Base-by-base conservation (phyloP, 108 stramenopile genomes). In the Schizochytrium sp. region DNA sequence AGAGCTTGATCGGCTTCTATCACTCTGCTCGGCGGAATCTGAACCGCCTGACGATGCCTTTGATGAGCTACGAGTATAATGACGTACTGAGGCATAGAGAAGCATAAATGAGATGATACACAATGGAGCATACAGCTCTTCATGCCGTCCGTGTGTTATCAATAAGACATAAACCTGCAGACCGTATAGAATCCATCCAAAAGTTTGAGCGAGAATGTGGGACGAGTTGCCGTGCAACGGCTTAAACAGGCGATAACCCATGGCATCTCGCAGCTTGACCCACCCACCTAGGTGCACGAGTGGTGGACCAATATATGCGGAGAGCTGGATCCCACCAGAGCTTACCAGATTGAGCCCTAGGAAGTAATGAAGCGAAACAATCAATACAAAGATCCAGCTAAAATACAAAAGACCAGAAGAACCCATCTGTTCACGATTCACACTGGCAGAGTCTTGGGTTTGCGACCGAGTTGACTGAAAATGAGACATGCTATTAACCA, bases 191-290 rank as follows among this genome's bases (percentile, higher is more conserved):
- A 55, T 56, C 76, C 76, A 83, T 2, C 76, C 76, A 50, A 83
- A 83, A 5, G 76, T 40, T 40, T 83, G 76, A n/a, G 76, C 76
- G 5, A 83, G 76, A 28, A 83, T 83, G 40, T 55, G 53, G n/a
- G 76, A 83, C 15, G 53, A 15, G 17, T n/a, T 12, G 17, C 76
- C 76, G 38, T 83, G 10, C 76, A 83, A 5, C 2, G 76, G 76
- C 12, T 40, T 10, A 42, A 83, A 83, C 13, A 83, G 53, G 15
- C 53, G 47, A 28, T 55, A 83, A 0, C 76, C 76, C 76, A 17
- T 40, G 45, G 50, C 5, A 10, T 40, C 15, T 0, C 12, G 47
- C 5, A 83, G 2, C 76, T 55, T 55, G 47, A 83, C 38, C 76
- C 50, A 83, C 28, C 76, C 76, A 0, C 64, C 64, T 0, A 83